These are phyloP conservation scores for Austropuccinia psidii DNA, from an alignment of 1,284 basidiomycete genomes.

Conservation along the genomic window DNA sequence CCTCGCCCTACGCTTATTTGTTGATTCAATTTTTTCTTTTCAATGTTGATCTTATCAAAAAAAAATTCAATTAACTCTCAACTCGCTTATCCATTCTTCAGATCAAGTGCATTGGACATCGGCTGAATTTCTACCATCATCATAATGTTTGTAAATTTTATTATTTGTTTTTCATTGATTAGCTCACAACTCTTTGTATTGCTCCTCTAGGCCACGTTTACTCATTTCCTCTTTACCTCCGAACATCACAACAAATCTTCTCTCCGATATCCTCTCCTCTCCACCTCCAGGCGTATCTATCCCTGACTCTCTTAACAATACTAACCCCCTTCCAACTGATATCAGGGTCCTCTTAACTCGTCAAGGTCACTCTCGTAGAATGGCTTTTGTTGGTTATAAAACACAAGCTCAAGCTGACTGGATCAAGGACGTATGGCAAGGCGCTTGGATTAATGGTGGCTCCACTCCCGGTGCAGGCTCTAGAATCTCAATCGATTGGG, in stretches of 20 bases:
- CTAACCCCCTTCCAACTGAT: constrained; percentile 61
- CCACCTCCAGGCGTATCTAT: constrained; percentile 57
- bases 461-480: constrained; percentile 65
- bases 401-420: constrained; percentile 65
- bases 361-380: constrained; percentile 72
- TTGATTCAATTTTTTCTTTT: too few species aligned
- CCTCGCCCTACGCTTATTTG: too few species aligned
- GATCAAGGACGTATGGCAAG: constrained; percentile 76
- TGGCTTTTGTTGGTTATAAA: constrained; percentile 89
- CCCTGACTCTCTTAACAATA: constrained; percentile 43
- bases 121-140: too few species aligned
- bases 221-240: constrained; percentile 81
- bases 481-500: constrained; percentile 55
- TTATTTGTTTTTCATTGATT: too few species aligned
- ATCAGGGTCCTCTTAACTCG: constrained; percentile 69
- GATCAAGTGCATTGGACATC: too few species aligned
- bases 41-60: too few species aligned
- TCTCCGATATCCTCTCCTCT: constrained; percentile 51
- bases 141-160: too few species aligned
- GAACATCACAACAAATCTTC: constrained; percentile 60
- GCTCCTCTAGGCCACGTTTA: constrained; percentile 57
- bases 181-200: background rate
- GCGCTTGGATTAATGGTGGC: constrained; percentile 57
- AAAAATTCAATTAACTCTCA: too few species aligned
- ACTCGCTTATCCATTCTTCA: too few species aligned